phyloP scores from a whole-genome alignment of 2,329 filamentous ascomycete species.

The Zelopaecilomyces penicillatus region DNA sequence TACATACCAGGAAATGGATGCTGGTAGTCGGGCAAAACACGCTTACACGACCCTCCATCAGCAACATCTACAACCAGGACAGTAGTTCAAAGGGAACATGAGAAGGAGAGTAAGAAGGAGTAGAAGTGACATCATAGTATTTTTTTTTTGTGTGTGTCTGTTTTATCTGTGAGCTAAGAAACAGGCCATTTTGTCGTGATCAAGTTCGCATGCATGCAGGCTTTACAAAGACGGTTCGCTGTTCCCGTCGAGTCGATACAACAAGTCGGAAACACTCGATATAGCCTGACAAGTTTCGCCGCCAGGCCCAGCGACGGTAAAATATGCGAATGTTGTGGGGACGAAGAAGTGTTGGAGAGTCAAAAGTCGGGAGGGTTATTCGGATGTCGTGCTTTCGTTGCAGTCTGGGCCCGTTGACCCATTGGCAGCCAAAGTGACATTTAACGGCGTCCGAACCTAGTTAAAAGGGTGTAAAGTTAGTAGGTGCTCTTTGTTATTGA shows the following conservation, averaged over 20 bases:
- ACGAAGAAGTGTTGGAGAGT: conserved; percentile 10
- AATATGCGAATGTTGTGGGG: conserved; percentile 9
- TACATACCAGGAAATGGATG: no score
- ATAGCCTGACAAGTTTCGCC: conserved; percentile 9
- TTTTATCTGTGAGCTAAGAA: conserved; percentile 35
- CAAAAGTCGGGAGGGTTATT: conserved; percentile 2
- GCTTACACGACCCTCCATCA: no score
- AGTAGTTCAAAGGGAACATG: background rate
- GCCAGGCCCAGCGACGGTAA: conserved; percentile 9
- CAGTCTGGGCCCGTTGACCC: conserved; percentile 11
- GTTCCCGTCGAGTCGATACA: conserved; percentile 11
- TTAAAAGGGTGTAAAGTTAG: conserved; percentile 61
- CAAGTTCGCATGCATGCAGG: conserved; percentile 26
- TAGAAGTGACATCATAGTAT: conserved; percentile 9
- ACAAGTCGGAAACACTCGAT: conserved; percentile 9
- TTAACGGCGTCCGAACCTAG: conserved; percentile 96
- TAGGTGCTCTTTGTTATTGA: conserved; percentile 32
- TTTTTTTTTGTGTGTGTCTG: conserved; percentile 18
- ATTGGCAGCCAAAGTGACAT: conserved; percentile 12
- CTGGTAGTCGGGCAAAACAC: no score
- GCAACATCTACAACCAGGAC: no score
- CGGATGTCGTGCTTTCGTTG: conserved; percentile 15
- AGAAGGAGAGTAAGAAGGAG: conserved; percentile 6
- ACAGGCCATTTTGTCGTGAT: conserved; percentile 32
- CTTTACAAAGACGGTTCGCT: conserved; percentile 26